Evolutionary conservation across 139 green algal genomes (phyloP).

Genomic region (Closterium sp.): DNA sequence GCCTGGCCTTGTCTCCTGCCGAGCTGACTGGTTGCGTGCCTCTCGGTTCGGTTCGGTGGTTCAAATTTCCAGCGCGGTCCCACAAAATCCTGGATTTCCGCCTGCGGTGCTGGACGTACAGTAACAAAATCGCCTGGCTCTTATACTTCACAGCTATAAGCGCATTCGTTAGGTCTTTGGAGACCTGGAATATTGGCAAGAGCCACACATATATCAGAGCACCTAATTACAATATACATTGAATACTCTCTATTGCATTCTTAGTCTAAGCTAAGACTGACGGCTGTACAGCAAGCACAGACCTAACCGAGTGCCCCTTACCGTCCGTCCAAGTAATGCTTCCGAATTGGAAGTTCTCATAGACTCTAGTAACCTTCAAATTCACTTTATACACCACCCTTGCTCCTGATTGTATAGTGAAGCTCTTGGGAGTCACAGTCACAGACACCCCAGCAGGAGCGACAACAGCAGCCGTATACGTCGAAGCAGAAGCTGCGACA

Average conservation of each 20-base stretch:
- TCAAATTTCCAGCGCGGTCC: no score
- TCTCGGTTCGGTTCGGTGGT: no score
- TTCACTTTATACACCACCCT: background rate
- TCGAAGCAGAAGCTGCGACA: background rate
- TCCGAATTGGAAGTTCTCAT: background rate
- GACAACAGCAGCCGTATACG: background rate
- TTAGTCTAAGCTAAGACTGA: background rate
- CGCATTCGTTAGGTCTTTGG: no score
- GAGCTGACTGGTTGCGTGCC: no score
- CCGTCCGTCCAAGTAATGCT: background rate
- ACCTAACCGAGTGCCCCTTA: background rate
- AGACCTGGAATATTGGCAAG: no score
- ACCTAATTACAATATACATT: background rate
- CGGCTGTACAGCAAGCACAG: background rate
- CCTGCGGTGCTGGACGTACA: no score
- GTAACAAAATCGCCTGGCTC: no score
- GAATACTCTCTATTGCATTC: background rate
- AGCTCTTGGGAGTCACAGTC: background rate
- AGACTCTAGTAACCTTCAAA: background rate
- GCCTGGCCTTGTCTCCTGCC: no score
- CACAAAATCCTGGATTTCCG: no score
- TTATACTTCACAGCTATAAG: no score
- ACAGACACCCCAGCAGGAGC: background rate
- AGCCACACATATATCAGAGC: no score
- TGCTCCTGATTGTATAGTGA: background rate